These are phyloP conservation scores for Botrytis pseudocinerea DNA, from an alignment of 2,329 filamentous ascomycete species.

Conservation along the genomic window DNA sequence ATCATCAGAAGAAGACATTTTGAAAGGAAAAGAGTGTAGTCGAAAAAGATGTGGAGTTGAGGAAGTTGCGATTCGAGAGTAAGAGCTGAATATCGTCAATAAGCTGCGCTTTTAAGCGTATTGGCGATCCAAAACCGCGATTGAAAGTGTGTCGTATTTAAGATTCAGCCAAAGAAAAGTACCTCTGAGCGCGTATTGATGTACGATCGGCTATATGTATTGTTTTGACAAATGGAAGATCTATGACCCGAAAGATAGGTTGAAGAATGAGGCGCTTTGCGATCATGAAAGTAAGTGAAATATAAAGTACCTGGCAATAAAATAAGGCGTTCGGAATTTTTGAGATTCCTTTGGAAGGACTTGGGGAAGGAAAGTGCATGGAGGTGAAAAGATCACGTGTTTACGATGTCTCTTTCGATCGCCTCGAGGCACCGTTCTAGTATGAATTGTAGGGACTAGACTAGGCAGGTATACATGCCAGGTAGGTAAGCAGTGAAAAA, in stretches of 20 bases:
- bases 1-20: conserved; percentile 70
- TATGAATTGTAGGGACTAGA: not conserved
- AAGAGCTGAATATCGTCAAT: conserved; percentile 39
- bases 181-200: conserved; percentile 38
- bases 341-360: not conserved
- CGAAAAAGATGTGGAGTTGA: conserved; percentile 28
- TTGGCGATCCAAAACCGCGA: conserved; percentile 11
- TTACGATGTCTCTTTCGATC: not conserved
- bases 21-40: conserved; percentile 34
- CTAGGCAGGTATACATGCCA: not conserved
- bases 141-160: conserved; percentile 16
- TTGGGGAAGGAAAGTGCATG: conserved; percentile 9
- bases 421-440: not conserved
- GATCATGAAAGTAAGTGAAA: conserved; percentile 30
- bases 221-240: conserved; percentile 28
- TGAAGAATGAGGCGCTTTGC: conserved; percentile 31
- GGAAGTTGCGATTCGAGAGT: conserved; percentile 28
- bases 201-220: conserved; percentile 20
- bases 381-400: not conserved
- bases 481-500: not conserved
- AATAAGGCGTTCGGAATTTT: not conserved
- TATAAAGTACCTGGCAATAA: not conserved
- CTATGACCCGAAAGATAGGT: conserved; percentile 35
- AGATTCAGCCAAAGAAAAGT: conserved; percentile 25
- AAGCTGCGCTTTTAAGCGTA: not conserved